Evolutionary conservation across 2,329 filamentous ascomycete species (phyloP), one percentile per base, ranked within the genome.

Genomic region (Arthroderma sp.): DNA sequence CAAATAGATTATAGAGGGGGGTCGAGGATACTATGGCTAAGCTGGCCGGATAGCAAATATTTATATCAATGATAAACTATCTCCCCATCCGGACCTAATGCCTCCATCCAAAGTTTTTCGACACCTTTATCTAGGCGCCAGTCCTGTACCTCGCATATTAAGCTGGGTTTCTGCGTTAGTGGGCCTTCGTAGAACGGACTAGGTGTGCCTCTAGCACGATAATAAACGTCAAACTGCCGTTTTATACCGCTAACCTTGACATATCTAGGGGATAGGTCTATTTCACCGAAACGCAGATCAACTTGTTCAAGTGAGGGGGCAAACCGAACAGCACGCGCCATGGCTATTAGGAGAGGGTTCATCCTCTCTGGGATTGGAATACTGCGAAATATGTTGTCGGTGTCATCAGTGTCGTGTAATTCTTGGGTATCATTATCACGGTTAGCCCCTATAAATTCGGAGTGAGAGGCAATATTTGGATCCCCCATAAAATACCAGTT

Each of bases 71-170:
- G 39, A 47, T 57, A 57, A 13, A 54, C 4, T 31, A 58, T 54
- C 5, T 19, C 9, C 1, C 56, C 56, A 43, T 58, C 37, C 23
- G 56, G 33, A 4, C 44, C 47, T 31, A 58, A 28, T 11, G 56
- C 56, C n/a, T 58, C 47, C 49, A 37, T 58, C 56, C 56, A 58
- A 19, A 31, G 15, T 25, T 38, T 44, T 28, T 58, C 47, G 28
- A 58, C 38, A 37, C 55, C 56, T 23, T 58, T 21, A 54, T 54
- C 49, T n/a, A 43, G 47, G 7, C 56, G 47, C 56, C 56, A 58
- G 19, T 44, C 8, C 3, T 21, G 9, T 28, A 52, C 44, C 37
- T 57, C 21, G 19, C 54, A 53, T 17, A 53, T 35, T 35, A 53
- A 13, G 9, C 49, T 53, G n/a, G 53, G 31, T 41, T n/a, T 43